Evolutionary conservation across 306 rosid species (phyloP), one percentile per base, ranked within the genome.

Genomic region (Betula pendula): DNA sequence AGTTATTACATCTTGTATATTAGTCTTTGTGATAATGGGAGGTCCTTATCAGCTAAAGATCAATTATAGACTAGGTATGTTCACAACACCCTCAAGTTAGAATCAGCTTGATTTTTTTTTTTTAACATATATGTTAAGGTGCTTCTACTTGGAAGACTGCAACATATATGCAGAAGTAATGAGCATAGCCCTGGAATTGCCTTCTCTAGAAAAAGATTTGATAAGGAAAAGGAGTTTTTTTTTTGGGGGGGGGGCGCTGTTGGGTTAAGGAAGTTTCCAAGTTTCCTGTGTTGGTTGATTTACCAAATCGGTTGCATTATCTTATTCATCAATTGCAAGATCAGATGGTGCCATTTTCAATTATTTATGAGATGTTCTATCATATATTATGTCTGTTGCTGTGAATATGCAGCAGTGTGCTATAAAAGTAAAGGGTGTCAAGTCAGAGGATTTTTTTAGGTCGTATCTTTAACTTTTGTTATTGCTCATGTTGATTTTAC

Each of bases 401-500:
- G 14, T 45, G 25, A 65, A 6, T 24, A 22, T 12, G 15, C 63
- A 24, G 63, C 63, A 22, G 35, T 22, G 31, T 56, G 35, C 62
- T 24, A 14, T 24, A 56, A 56, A 22, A 56, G 16, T 56, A 5
- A 38, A 38, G 13, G 9, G 63, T 56, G 8, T 65, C 8, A 33
- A 65, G n/a, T 38, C 43, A 35, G 3, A 0, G 47, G 45, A 19
- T 12, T 8, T 24, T 55, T 68, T 67, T 13, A 3, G 62, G 24
- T 50, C 8, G 71, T 35, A 20, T 70, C 71, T 25, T 66, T 40
- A 22, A 75, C 35, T 8, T 63, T 45, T n/a, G 8, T 68, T 53
- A 49, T 75, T 73, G 75, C 31, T 73, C 81, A 66, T 86, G 78
- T 76, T 86, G 66, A 55, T 82, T 69, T 70, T 75, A 70, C 94